Evolutionary conservation across 805 yeast genomes (phyloP).

Genomic region (Monosporozyma siamensis): DNA sequence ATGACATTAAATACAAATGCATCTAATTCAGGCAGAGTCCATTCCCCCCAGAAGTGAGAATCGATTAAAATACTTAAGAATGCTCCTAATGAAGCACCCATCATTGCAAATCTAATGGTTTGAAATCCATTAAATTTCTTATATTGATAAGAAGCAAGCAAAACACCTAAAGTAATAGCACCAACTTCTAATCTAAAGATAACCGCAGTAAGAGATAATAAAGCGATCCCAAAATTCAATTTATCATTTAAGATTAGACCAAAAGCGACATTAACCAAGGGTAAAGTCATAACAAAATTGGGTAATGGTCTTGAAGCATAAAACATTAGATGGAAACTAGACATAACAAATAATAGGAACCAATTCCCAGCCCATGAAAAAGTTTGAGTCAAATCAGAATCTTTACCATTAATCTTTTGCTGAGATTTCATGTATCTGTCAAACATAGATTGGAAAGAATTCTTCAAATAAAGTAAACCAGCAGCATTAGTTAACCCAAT

Average conservation of each 20-base stretch:
- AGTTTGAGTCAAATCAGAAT: conserved; percentile 3
- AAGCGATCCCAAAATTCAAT: conserved; percentile 38
- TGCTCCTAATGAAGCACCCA: conserved; percentile 37
- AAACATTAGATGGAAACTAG: conserved; percentile 73
- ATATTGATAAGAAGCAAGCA: conserved; percentile 36
- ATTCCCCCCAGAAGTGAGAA: conserved; percentile 62
- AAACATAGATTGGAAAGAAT: conserved; percentile 26
- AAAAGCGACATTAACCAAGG: conserved; percentile 52
- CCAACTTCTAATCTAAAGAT: conserved; percentile 69
- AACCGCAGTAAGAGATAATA: conserved; percentile 53
- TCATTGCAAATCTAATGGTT: conserved; percentile 32
- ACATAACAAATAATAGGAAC: conserved; percentile 47
- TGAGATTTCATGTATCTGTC: conserved; percentile 10
- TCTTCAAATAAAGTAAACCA: conserved; percentile 44
- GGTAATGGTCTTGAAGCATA: conserved; percentile 83
- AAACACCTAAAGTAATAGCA: conserved; percentile 43
- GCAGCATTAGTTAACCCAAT: conserved; percentile 55
- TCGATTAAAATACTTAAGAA: conserved; percentile 53
- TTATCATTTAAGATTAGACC: conserved; percentile 43
- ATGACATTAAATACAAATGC: conserved; percentile 69
- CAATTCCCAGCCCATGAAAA: conserved; percentile 38
- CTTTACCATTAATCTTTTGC: conserved; percentile 10
- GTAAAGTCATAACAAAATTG: conserved; percentile 70
- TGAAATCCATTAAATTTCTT: conserved; percentile 38
- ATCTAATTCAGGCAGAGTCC: conserved; percentile 63